phyloP scores from a whole-genome alignment of 495 filamentous ascomycete genomes.

The Penicillium paxilli region DNA sequence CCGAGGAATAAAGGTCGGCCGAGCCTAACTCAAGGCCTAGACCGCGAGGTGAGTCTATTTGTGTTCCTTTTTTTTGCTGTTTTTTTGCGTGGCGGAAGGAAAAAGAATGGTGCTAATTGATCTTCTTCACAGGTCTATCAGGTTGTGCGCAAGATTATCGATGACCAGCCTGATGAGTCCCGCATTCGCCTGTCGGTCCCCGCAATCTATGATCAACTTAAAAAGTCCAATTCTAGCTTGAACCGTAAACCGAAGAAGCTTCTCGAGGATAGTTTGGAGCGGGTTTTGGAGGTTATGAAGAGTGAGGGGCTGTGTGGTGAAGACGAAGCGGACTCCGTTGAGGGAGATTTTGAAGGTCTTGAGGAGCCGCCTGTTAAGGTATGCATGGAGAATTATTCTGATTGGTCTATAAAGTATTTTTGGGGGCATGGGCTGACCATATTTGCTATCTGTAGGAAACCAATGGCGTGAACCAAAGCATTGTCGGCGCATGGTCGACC shows the following conservation, averaged over 20 bases:
- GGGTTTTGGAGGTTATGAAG: slow-evolving; percentile 73
- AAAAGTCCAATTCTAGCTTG: slow-evolving; percentile 79
- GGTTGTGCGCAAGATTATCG: slow-evolving; percentile 69
- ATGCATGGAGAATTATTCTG: no score
- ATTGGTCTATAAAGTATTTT: not conserved
- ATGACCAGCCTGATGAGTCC: slow-evolving; percentile 56
- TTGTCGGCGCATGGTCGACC: slow-evolving; percentile 68
- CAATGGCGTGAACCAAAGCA: slow-evolving; percentile 74
- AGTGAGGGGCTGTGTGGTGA: slow-evolving; percentile 54
- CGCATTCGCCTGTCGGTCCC: slow-evolving; percentile 54
- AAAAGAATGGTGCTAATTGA: not conserved
- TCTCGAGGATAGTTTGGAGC: slow-evolving; percentile 83
- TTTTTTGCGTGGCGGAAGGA: not conserved
- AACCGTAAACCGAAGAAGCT: slow-evolving; percentile 76
- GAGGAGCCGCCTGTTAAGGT: slow-evolving; percentile 39
- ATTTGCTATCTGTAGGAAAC: no score
- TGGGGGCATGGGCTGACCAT: slow-evolving; percentile 3
- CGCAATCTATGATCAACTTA: slow-evolving; percentile 72
- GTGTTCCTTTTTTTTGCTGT: not conserved
- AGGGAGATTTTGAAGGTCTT: slow-evolving; percentile 66
- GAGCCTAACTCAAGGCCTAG: slow-evolving; percentile 53
- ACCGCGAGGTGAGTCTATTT: slow-evolving; percentile 49
- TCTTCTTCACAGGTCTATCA: slow-evolving; percentile 60
- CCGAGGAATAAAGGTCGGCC: slow-evolving; percentile 43
- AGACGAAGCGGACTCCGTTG: slow-evolving; percentile 55